Conservation (phyloP, 768 basidiomycete species). For the Leccinum longicurvipes region DNA sequence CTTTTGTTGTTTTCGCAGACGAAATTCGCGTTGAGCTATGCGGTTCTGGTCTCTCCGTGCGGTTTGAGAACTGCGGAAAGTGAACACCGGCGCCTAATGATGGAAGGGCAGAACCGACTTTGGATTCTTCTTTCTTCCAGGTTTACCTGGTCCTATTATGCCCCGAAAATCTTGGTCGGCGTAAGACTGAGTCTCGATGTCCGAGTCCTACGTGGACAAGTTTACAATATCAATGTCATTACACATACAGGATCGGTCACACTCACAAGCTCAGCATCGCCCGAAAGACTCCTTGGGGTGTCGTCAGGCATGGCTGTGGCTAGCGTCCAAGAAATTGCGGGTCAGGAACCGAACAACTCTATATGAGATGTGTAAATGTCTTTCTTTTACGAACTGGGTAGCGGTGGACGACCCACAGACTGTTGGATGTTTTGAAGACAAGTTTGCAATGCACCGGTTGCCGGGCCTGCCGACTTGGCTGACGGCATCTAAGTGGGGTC, state of each 20-base stretch:
- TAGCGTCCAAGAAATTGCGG: constrained; percentile 32
- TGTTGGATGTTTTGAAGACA: constrained; percentile 6
- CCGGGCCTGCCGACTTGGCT: constrained; percentile 14
- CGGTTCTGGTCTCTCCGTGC: constrained; percentile 86
- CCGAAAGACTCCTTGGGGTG: constrained; percentile 59
- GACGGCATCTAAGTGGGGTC: constrained; percentile 14
- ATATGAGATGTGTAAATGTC: not conserved
- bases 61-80: constrained; percentile 67
- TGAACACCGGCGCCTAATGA: constrained; percentile 13
- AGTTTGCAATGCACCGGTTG: not conserved
- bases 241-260: constrained; percentile 9
- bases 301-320: constrained; percentile 44
- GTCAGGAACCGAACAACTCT: not conserved
- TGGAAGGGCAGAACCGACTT: constrained; percentile 48
- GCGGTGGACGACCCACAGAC: constrained; percentile 1
- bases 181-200: constrained; percentile 61
- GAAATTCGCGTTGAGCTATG: constrained; percentile 91
- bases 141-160: constrained; percentile 25
- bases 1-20: constrained; percentile 86
- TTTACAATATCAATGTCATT: constrained; percentile 9
- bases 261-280: constrained; percentile 51
- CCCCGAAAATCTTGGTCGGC: constrained; percentile 20
- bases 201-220: constrained; percentile 52
- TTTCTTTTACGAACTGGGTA: not conserved
- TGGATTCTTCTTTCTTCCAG: constrained; percentile 87